These are phyloP conservation scores for Globisporangium heterothallicum DNA, from an alignment of 352 stramenopile genomes.

Conservation along the genomic window DNA sequence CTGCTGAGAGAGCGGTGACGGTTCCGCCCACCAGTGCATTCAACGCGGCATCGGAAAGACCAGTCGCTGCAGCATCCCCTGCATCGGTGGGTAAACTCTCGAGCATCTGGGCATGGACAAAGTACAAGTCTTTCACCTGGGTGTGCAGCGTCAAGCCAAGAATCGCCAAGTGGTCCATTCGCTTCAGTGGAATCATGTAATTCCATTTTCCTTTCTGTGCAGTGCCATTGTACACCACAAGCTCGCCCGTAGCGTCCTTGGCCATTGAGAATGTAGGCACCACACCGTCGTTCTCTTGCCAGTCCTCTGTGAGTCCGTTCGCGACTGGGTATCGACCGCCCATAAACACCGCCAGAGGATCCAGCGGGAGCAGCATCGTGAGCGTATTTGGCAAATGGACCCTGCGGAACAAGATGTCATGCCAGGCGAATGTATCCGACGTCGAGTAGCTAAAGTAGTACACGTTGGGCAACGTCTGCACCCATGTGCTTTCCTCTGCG, in stretches of 20 bases:
- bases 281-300: slow-evolving; percentile 36
- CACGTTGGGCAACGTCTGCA: slow-evolving; percentile 41
- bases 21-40: no score
- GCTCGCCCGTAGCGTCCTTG: slow-evolving; percentile 9
- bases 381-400: slow-evolving; percentile 39
- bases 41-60: no score
- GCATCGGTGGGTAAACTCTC: slow-evolving; percentile 13
- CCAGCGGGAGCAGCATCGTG: slow-evolving; percentile 39
- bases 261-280: slow-evolving; percentile 15
- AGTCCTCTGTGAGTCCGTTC: slow-evolving; percentile 23
- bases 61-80: no score
- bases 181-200: slow-evolving; percentile 15
- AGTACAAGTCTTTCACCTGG: slow-evolving; percentile 18
- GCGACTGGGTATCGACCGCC: slow-evolving; percentile 29
- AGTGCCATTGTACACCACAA: slow-evolving; percentile 8
- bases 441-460: slow-evolving; percentile 60
- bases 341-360: slow-evolving; percentile 29
- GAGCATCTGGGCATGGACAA: slow-evolving; percentile 12
- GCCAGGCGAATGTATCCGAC: slow-evolving; percentile 28
- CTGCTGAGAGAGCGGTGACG: no score
- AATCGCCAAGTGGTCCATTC: slow-evolving; percentile 23
- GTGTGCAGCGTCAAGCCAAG: slow-evolving; percentile 21
- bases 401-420: slow-evolving; percentile 27
- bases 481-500: slow-evolving; percentile 44
- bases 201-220: slow-evolving; percentile 20